Conservation (phyloP, 495 filamentous ascomycete species). For the Daldinia loculata region DNA sequence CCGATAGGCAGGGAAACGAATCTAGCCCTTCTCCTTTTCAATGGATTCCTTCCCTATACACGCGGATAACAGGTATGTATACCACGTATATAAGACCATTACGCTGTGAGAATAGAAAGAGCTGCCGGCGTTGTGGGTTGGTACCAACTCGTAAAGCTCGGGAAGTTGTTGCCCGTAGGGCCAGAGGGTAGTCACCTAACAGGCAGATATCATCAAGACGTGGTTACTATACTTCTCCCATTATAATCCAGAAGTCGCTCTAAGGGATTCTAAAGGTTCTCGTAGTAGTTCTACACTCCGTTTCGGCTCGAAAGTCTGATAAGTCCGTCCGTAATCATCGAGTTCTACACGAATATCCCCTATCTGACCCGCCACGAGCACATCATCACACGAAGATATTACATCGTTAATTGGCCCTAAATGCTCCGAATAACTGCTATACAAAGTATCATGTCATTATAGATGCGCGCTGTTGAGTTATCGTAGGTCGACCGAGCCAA, state of each 20-base stretch:
- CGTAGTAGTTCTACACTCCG: not conserved
- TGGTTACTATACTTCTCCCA: not conserved
- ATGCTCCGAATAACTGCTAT: not conserved
- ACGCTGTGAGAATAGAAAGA: not conserved
- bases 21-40: not conserved
- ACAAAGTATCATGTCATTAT: not conserved
- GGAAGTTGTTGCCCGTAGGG: slow-evolving; percentile 21
- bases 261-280: not conserved
- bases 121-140: not conserved
- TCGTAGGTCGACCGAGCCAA: not conserved
- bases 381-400: slow-evolving; percentile 2
- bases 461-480: slow-evolving; percentile 7
- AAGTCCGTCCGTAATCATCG: slow-evolving; percentile 10
- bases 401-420: not conserved
- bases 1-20: not conserved
- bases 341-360: slow-evolving; percentile 8
- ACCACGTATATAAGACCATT: not conserved
- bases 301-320: not conserved
- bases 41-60: not conserved
- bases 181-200: slow-evolving; percentile 3
- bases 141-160: not conserved
- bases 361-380: slow-evolving; percentile 10
- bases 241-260: not conserved
- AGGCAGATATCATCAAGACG: slow-evolving; percentile 15
- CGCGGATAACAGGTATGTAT: not conserved